Base-by-base conservation (phyloP, 257 asterid genomes). In the Linderniella brevidens region DNA sequence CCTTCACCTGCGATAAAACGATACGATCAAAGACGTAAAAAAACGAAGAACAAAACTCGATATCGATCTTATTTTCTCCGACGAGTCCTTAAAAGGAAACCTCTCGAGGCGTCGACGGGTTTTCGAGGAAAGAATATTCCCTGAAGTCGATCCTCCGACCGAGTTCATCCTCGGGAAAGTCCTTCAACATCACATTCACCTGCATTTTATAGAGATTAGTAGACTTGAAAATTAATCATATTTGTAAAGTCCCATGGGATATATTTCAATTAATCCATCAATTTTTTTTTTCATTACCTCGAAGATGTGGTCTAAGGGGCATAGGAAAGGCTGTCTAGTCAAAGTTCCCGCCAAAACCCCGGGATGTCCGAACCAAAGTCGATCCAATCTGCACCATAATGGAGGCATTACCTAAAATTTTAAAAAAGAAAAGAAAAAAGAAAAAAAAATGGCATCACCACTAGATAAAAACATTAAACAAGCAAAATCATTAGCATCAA, bases 311-410 rank as follows among this genome's bases (percentile, higher is more conserved):
- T 90, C 99, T 67, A 82, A 56, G 61, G 99, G 99, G 66, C 99
- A 90, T 57, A 85, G 1, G 68, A 90, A 90, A 52, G 99, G 99
- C 63, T 70, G 99, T 65, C 86, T 79, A 8, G 99, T 90, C 77
- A 90, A 52, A 55, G 82, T 60, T 46, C 94, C 96, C 25, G 0
- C 49, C 71, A 90, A 51, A 53, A 77, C 50, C 58, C 99, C 99
- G 17, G 99, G 96, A 70, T 90, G 99, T 59, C 93, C 92, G 64
- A 90, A 90, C 99, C 99, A 90, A 59, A 90, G 76, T 70, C 96
- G 79, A 74, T 90, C 99, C 77, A 90, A 73, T 88, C 99, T 85
- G 94, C 99, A 90, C 99, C 99, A 90, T 57, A 85, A 74, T 48
- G 99, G 93, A 70, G 99, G 99, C 93, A 90, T 79, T 52, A 90